phyloP scores from a whole-genome alignment of 805 yeast species.

The Barnettozyma pratensis region DNA sequence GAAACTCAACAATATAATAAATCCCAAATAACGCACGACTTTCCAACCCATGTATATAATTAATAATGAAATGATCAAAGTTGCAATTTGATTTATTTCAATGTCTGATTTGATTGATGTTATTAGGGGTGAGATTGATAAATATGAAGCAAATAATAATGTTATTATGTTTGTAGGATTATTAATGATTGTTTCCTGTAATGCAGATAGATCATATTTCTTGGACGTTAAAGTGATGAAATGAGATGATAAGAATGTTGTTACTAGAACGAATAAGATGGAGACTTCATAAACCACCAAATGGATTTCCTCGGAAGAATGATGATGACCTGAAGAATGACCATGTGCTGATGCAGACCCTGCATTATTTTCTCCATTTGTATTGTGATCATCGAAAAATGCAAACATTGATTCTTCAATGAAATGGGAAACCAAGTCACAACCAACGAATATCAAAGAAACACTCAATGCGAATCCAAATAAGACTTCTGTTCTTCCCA shows the following conservation, averaged over 20 bases:
- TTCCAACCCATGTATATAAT: constrained; percentile 47
- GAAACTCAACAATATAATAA: constrained; percentile 46
- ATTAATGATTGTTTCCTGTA: constrained; percentile 18
- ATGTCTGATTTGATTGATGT: constrained; percentile 22
- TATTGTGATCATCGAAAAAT: constrained; percentile 23
- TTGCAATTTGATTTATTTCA: constrained; percentile 38
- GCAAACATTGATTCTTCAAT: constrained; percentile 61
- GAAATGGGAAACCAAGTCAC: constrained; percentile 83
- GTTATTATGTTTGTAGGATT: constrained; percentile 38
- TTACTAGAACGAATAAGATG: constrained; percentile 20
- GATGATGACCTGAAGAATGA: constrained; percentile 23
- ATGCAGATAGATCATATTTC: not conserved
- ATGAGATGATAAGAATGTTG: constrained; percentile 32
- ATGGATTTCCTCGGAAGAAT: constrained; percentile 22
- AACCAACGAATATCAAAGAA: constrained; percentile 83
- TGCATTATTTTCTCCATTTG: not conserved
- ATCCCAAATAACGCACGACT: constrained; percentile 46
- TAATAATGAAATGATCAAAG: constrained; percentile 39
- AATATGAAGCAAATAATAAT: constrained; percentile 34
- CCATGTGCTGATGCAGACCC: constrained; percentile 3
- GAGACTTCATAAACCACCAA: constrained; percentile 26
- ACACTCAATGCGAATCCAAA: constrained; percentile 84
- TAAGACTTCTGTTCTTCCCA: constrained; percentile 85
- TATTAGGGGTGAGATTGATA: constrained; percentile 34
- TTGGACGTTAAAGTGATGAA: not conserved